Percentiles rank a stretch among this genome's conserved stretches.
These are phyloP conservation scores for Didymella exigua DNA, from an alignment of 2,329 filamentous ascomycete genomes.

Conservation along the genomic window DNA sequence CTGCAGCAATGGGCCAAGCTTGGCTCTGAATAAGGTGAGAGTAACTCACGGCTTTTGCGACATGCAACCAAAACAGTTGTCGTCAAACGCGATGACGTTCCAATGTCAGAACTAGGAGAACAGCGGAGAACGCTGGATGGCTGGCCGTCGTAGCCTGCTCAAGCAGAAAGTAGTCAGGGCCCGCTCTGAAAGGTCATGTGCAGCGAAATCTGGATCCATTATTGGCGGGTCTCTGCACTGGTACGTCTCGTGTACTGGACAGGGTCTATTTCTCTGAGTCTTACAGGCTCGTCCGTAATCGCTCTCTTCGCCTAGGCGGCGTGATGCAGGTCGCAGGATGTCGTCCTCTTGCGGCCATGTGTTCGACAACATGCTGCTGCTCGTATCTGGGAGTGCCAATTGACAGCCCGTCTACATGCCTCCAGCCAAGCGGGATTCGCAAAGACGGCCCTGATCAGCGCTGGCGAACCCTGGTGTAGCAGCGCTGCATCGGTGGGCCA, in stretches of 20 bases:
- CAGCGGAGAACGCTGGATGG: slow-evolving; percentile 30
- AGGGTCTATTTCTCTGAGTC: slow-evolving; percentile 11
- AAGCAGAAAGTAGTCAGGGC: slow-evolving; percentile 31
- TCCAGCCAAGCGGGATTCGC: neutral
- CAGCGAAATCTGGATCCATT: slow-evolving; percentile 23
- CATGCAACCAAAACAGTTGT: slow-evolving; percentile 16
- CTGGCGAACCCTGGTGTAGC: slow-evolving; percentile 10
- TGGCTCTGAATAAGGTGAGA: slow-evolving; percentile 7
- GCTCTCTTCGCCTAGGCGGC: slow-evolving; percentile 7
- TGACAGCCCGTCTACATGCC: neutral
- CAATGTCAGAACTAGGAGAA: slow-evolving; percentile 21
- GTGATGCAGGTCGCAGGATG: slow-evolving; percentile 2
- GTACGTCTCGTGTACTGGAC: slow-evolving; percentile 25
- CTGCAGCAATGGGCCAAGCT: slow-evolving; percentile 17
- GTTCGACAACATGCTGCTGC: neutral
- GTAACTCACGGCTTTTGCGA: slow-evolving; percentile 10
- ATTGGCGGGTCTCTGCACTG: slow-evolving; percentile 32
- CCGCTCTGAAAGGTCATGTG: slow-evolving; percentile 40
- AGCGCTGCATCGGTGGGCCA: slow-evolving; percentile 13
- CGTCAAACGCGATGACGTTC: slow-evolving; percentile 33
- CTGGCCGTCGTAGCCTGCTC: slow-evolving; percentile 12
- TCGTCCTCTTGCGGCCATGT: slow-evolving; percentile 2
- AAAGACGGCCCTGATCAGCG: slow-evolving; percentile 15
- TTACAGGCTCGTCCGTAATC: slow-evolving; percentile 12
- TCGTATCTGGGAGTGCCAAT: neutral